Evolutionary conservation across 768 basidiomycete species (phyloP).

Genomic region (Cystobasidium ongulense): DNA sequence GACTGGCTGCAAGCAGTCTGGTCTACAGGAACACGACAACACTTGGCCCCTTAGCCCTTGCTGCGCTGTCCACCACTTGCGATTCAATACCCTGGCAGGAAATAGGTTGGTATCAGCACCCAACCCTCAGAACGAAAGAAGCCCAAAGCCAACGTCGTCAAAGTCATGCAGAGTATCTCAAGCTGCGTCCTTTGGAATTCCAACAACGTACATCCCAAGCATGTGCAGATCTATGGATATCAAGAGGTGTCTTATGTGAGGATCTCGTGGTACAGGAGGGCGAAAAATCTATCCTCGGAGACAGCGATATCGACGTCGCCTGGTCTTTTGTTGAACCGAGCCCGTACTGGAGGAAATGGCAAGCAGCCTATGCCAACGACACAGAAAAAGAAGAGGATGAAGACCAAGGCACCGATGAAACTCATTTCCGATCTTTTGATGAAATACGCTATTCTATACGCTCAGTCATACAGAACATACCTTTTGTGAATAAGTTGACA

Average conservation of each 20-base stretch:
- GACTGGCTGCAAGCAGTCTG: neutral
- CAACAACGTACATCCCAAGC: neutral
- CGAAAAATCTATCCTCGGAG: neutral
- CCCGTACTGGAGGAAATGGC: neutral
- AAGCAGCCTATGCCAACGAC: neutral
- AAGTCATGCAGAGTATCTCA: neutral
- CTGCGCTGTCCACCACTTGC: neutral
- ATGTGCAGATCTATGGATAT: constrained; percentile 14
- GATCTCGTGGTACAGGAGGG: neutral
- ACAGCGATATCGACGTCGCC: neutral
- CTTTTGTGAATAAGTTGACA: neutral
- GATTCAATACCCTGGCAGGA: neutral
- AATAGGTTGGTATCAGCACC: neutral
- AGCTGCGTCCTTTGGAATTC: neutral
- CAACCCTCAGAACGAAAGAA: neutral
- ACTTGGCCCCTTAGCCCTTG: neutral
- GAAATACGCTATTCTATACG: constrained; percentile 42
- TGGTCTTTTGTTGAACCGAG: constrained; percentile 10
- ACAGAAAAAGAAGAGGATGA: neutral
- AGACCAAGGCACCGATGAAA: neutral
- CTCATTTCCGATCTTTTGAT: constrained; percentile 32
- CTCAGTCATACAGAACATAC: constrained; percentile 34
- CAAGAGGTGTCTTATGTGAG: neutral
- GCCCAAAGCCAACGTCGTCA: neutral
- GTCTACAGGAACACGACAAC: neutral